Evolutionary conservation across 169 alveolate genomes (phyloP).

Genomic region (Cryptosporidium meleagridis): DNA sequence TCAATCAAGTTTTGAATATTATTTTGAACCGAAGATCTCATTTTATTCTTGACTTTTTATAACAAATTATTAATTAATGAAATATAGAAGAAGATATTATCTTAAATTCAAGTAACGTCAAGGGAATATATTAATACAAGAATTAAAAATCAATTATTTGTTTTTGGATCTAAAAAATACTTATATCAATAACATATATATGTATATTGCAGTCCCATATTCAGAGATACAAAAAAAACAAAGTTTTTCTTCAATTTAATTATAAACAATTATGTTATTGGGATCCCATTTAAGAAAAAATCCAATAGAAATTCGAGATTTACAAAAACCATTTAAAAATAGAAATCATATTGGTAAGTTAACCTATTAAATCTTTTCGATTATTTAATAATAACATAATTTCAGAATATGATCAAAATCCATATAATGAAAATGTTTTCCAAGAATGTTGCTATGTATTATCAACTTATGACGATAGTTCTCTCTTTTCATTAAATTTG

Average conservation of each 20-base stretch:
- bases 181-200: no score
- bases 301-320: conserved; percentile 10
- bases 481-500: conserved; percentile 22
- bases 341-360: conserved; percentile 23
- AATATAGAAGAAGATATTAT: not conserved
- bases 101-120: not conserved
- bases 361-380: not conserved
- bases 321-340: not conserved
- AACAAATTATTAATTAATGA: not conserved
- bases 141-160: no score
- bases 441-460: conserved; percentile 60
- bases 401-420: conserved; percentile 43
- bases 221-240: not conserved
- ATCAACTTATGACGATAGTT: conserved; percentile 48
- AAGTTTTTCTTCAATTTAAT: not conserved
- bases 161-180: no score
- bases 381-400: not conserved
- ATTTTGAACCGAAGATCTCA: no score
- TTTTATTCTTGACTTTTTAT: not conserved
- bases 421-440: conserved; percentile 22
- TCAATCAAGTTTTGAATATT: not conserved
- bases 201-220: no score
- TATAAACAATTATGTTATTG: conserved; percentile 13
- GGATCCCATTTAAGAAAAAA: conserved; percentile 44
- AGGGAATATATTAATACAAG: no score